Evolutionary conservation across 371 early-diverging fungal species (phyloP).

Genomic region (Coemansia sp.): DNA sequence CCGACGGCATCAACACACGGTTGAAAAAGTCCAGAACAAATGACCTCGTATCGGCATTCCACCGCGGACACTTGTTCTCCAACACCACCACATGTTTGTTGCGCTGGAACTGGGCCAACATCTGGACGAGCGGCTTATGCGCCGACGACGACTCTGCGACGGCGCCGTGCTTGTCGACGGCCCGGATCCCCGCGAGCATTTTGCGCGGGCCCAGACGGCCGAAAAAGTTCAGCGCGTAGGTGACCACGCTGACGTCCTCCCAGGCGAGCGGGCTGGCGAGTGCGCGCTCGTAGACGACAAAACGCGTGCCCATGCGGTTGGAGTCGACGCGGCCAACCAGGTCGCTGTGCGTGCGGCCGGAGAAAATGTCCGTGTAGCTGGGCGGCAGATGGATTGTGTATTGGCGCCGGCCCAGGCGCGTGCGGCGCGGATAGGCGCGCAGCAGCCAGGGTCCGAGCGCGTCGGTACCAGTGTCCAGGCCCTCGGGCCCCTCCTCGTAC

Average conservation of each 20-base stretch:
- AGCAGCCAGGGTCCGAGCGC: conserved; percentile 12
- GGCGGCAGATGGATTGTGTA: conserved; percentile 13
- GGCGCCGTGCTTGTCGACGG: conserved; percentile 50
- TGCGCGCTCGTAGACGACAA: conserved; percentile 7
- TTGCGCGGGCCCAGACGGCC: conserved; percentile 92
- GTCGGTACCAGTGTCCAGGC: conserved; percentile 5
- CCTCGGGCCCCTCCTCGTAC: conserved; percentile 6
- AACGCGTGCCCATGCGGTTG: conserved; percentile 14
- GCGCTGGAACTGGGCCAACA: conserved; percentile 1
- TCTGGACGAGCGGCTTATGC: background rate
- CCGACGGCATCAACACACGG: conserved; percentile 89
- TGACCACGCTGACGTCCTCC: conserved; percentile 75
- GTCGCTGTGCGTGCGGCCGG: background rate
- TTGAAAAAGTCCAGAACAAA: conserved; percentile 96
- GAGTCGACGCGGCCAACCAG: conserved; percentile 23
- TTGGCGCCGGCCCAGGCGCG: background rate
- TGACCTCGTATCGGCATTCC: conserved; percentile 89
- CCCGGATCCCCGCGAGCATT: conserved; percentile 76
- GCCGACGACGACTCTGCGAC: background rate
- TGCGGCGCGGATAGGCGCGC: background rate
- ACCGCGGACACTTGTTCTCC: conserved; percentile 90
- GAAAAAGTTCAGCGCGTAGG: conserved; percentile 86
- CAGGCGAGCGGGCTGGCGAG: conserved; percentile 39
- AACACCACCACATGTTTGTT: conserved; percentile 54
- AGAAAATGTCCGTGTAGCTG: background rate